Base-by-base conservation (phyloP, 306 rosid genomes). In the Fagus sylvatica region DNA sequence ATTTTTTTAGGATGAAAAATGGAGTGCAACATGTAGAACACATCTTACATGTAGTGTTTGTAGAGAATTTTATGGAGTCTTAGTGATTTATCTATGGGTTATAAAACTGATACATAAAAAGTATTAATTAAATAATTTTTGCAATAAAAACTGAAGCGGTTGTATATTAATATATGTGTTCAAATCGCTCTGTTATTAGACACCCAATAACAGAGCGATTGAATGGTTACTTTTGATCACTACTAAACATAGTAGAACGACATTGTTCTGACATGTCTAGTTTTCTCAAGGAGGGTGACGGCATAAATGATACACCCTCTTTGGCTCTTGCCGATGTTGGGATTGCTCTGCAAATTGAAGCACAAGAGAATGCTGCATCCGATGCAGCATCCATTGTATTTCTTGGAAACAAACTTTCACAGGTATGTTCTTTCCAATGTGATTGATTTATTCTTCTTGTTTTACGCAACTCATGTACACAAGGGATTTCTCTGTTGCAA, bases 221-320 rank as follows among this genome's bases (percentile, higher is more conserved):
- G 28, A 22, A 22, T 22, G 28, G 28, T 22, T 22, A 22, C 28
- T 22, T 22, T 0, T 22, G 28, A 22, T 22, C 28, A 22, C 28
- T 22, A 22, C 28, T 22, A 22, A 22, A 22, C 28, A 22, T 22
- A 22, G 28, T 22, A 22, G 28, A 73, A 56, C 65, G 76, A 39
- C 65, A 69, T 73, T 34, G 55, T 32, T 69, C 81, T 79, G 66
- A 85, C 67, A 57, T 12, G 13, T 41, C 49, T 56, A n/a, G 30
- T 81, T 81, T 73, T 75, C 49, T 77, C n/a, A 79, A 95, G 98
- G 97, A 92, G 57, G 98, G 98, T 62, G 98, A 92, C 84, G 98
- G 98, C 75, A 95, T 95, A 83, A 95, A 95, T 78, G 98, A 95
- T 78, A 98, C 98, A 72, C 98, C 98, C 55, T 93, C 98, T 72